Conservation (phyloP, 2,329 filamentous ascomycete genomes). For the Lachnellula cervina region DNA sequence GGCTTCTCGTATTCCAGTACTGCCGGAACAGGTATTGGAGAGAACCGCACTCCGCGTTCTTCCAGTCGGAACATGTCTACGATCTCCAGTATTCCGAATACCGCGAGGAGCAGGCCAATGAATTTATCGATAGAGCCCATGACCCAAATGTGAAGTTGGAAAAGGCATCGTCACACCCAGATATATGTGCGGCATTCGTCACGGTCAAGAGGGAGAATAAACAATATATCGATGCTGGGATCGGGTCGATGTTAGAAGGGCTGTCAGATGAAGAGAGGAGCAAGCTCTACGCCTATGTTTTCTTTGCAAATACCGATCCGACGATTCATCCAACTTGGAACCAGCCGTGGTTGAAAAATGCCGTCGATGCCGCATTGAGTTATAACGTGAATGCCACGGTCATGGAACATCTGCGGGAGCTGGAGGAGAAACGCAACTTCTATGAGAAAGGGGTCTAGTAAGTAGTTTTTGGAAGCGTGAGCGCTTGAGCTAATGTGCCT, state of each 20-base stretch:
- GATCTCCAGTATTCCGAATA: constrained; percentile 15
- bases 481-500: neutral
- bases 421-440: constrained; percentile 26
- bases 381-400: constrained; percentile 13
- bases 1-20: neutral
- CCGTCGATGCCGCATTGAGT: constrained; percentile 7
- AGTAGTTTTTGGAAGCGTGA: constrained; percentile 4
- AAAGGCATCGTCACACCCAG: neutral
- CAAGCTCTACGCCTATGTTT: constrained; percentile 15
- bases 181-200: constrained; percentile 14
- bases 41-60: constrained; percentile 20
- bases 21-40: constrained; percentile 12
- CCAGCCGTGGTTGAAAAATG: constrained; percentile 12
- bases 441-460: constrained; percentile 33
- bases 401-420: constrained; percentile 20
- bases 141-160: neutral
- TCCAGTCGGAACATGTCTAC: constrained; percentile 13
- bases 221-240: constrained; percentile 17
- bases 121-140: constrained; percentile 6
- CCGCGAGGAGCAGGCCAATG: constrained; percentile 8
- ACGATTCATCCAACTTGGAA: constrained; percentile 15
- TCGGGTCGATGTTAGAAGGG: constrained; percentile 19
- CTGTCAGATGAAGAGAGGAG: constrained; percentile 20
- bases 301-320: constrained; percentile 20
- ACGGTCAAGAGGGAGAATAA: constrained; percentile 14